Percentiles rank a stretch among this genome's conserved stretches.
phyloP scores from a whole-genome alignment of 1,139 yeast species.

The Taphrina deformans region DNA sequence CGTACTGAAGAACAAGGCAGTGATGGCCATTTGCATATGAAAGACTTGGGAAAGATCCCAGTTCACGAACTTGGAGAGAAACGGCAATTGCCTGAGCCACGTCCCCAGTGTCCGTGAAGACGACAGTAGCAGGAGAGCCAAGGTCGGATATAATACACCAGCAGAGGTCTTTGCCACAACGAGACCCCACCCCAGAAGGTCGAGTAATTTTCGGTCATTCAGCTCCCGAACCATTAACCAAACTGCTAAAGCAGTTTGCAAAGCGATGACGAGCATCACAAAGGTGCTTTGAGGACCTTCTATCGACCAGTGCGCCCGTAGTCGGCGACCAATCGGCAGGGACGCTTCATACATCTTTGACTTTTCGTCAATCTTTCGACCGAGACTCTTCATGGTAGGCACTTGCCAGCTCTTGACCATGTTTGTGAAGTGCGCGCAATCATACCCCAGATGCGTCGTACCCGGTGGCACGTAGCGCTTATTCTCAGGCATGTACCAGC shows the following conservation, averaged over 20 bases:
- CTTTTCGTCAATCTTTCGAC: not conserved
- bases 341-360: slow-evolving; percentile 1
- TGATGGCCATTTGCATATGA: slow-evolving; percentile 15
- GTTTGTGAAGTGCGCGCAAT: not conserved
- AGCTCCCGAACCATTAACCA: slow-evolving; percentile 14
- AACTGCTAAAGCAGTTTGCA: not conserved
- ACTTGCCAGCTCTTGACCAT: not conserved
- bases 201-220: not conserved
- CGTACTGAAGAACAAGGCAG: not conserved
- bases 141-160: slow-evolving; percentile 17
- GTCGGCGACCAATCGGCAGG: slow-evolving; percentile 3
- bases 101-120: slow-evolving; percentile 14
- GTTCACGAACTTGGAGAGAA: slow-evolving; percentile 11
- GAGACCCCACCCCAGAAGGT: slow-evolving; percentile 22
- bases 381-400: not conserved
- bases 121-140: slow-evolving; percentile 12
- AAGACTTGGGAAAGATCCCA: slow-evolving; percentile 17
- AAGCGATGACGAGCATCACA: slow-evolving; percentile 1
- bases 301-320: slow-evolving; percentile 13
- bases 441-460: not conserved
- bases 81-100: not conserved
- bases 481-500: not conserved
- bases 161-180: slow-evolving; percentile 18
- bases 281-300: slow-evolving; percentile 22
- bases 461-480: not conserved